Percentiles rank a stretch among this genome's conserved stretches.
phyloP scores from a whole-genome alignment of 2,329 filamentous ascomycete species.

The Ceratocystis cacaofunesta region DNA sequence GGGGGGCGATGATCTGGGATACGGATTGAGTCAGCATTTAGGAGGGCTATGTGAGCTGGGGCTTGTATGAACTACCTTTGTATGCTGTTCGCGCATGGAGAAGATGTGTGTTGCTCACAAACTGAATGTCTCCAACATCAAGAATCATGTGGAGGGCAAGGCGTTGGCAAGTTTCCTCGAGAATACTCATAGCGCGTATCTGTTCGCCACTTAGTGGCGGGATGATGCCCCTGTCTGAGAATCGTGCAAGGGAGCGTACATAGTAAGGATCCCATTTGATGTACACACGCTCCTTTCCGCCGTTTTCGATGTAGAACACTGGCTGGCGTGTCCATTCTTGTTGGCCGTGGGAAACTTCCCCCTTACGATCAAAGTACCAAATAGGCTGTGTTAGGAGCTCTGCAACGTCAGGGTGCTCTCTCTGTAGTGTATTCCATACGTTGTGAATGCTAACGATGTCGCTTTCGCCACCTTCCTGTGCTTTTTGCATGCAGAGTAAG shows the following conservation, averaged over 20 bases:
- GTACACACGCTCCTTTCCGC: slow-evolving; percentile 36
- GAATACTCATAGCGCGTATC: slow-evolving; percentile 43
- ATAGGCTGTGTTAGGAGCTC: slow-evolving; percentile 59
- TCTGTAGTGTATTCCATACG: slow-evolving; percentile 68
- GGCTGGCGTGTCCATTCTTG: slow-evolving; percentile 58
- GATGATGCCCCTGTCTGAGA: slow-evolving; percentile 57
- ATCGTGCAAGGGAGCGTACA: slow-evolving; percentile 58
- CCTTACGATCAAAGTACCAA: slow-evolving; percentile 90
- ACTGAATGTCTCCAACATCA: slow-evolving; percentile 79
- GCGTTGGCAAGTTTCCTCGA: slow-evolving; percentile 58
- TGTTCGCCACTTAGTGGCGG: slow-evolving; percentile 58
- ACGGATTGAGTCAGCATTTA: not conserved
- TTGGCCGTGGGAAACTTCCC: slow-evolving; percentile 60
- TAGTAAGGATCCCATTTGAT: slow-evolving; percentile 89
- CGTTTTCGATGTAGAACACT: slow-evolving; percentile 64
- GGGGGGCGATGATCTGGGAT: slow-evolving; percentile 42
- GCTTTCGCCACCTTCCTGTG: slow-evolving; percentile 67
- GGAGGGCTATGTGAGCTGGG: not conserved
- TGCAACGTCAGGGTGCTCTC: slow-evolving; percentile 62
- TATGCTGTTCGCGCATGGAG: slow-evolving; percentile 73
- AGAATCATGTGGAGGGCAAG: slow-evolving; percentile 71
- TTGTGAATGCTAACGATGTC: slow-evolving; percentile 66
- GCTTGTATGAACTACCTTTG: slow-evolving; percentile 26
- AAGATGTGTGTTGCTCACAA: slow-evolving; percentile 64
- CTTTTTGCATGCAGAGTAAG: slow-evolving; percentile 63